Conservation (phyloP, 257 asterid genomes). For the Thymus quinquecostatus region DNA sequence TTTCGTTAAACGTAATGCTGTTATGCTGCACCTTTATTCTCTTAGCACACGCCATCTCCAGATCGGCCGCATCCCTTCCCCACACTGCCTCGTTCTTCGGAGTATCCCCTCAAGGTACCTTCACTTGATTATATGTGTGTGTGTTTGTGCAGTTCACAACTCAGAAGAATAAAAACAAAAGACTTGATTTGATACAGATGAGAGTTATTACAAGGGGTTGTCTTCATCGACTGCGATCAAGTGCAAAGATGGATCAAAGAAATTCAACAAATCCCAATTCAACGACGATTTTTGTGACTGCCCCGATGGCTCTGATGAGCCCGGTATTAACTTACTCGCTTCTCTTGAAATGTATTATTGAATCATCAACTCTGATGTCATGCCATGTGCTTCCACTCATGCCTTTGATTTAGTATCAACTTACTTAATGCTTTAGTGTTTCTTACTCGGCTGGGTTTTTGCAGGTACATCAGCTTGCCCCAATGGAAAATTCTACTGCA, state of each 20-base stretch:
- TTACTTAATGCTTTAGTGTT: not conserved
- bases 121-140: not conserved
- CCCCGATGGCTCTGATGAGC: conserved; percentile 95
- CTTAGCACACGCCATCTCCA: conserved; percentile 32
- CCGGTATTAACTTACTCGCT: conserved; percentile 54
- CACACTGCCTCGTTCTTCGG: conserved; percentile 49
- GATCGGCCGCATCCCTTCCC: conserved; percentile 50
- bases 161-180: not conserved
- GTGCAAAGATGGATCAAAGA: conserved; percentile 86
- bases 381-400: not conserved
- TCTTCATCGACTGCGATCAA: conserved; percentile 54
- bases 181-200: conserved; percentile 57
- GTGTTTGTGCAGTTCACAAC: not conserved
- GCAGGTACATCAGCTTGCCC: conserved; percentile 99
- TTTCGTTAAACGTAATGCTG: conserved; percentile 26
- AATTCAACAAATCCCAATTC: conserved; percentile 67
- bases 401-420: conserved; percentile 8
- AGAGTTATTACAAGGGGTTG: conserved; percentile 56
- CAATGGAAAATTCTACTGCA: conserved; percentile 80
- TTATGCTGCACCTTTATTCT: conserved; percentile 37
- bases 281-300: conserved; percentile 98
- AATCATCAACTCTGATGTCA: conserved; percentile 11
- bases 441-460: conserved; percentile 31
- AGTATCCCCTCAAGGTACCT: conserved; percentile 68
- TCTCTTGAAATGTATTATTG: not conserved